Conservation (phyloP, 306 rosid genomes). For the Inga leiocalycina region DNA sequence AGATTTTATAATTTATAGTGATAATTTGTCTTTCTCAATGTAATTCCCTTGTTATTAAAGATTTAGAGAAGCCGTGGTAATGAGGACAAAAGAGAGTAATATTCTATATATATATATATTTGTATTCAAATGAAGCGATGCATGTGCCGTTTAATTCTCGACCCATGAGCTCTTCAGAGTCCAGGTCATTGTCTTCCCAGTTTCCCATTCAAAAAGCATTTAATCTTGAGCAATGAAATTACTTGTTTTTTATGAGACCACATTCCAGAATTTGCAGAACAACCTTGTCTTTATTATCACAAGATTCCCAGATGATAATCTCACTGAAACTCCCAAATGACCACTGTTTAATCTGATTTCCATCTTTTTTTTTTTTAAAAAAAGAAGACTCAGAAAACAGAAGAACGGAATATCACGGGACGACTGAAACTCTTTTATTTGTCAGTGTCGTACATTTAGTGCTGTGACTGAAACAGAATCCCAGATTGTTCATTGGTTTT, state of each 20-base stretch:
- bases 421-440: slow-evolving; percentile 46
- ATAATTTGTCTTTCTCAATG: too few species aligned
- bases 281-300: slow-evolving; percentile 17
- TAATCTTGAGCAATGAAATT: slow-evolving; percentile 3
- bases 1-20: too few species aligned
- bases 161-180: slow-evolving; percentile 12
- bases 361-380: background rate
- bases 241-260: background rate
- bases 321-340: slow-evolving; percentile 9
- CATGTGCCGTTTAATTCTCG: slow-evolving; percentile 29
- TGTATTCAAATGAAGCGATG: slow-evolving; percentile 15
- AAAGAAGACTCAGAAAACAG: background rate
- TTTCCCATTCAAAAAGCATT: slow-evolving; percentile 24
- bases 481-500: slow-evolving; percentile 6
- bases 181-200: slow-evolving; percentile 29
- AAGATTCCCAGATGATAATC: background rate
- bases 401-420: slow-evolving; percentile 58
- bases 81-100: too few species aligned
- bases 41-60: too few species aligned
- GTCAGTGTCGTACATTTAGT: slow-evolving; percentile 44
- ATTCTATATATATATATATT: too few species aligned
- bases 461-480: slow-evolving; percentile 34
- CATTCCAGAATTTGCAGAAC: background rate
- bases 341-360: background rate
- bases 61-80: background rate